A percentile compares a stretch with the other conserved stretches of the same genome.
Evolutionary conservation across 345 rosid genomes (phyloP).

Genomic region (Citrus medica): DNA sequence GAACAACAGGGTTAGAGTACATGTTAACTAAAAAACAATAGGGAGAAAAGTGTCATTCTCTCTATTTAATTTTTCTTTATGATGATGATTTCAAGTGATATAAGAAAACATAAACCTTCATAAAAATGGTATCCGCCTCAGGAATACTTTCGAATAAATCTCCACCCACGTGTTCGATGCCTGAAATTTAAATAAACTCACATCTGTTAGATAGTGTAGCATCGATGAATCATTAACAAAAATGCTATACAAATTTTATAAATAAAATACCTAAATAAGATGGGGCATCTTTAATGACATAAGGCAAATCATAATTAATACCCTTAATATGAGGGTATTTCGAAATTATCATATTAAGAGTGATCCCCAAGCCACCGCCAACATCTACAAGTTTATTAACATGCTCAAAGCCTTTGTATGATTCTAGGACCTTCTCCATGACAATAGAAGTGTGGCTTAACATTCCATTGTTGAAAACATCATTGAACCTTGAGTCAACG

Average conservation of each 20-base stretch:
- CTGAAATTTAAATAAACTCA: no score
- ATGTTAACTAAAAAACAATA: no score
- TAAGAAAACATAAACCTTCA: background rate
- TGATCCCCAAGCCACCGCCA: background rate
- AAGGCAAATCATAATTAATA: background rate
- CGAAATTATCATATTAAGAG: background rate
- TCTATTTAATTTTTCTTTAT: no score
- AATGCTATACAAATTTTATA: no score
- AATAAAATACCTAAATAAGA: background rate
- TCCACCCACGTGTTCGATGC: background rate
- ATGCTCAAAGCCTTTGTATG: background rate
- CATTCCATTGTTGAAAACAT: background rate
- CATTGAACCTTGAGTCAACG: background rate
- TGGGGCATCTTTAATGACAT: background rate
- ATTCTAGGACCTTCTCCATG: background rate
- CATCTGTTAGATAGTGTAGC: fast-evolving
- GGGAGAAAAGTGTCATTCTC: no score
- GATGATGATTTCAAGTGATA: no score
- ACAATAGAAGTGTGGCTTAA: background rate
- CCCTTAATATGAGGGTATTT: background rate
- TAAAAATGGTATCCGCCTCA: background rate
- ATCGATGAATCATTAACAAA: no score
- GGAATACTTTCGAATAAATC: background rate
- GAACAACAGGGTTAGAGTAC: no score
- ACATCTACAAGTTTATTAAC: background rate